Evolutionary conservation across 164 flowering plant genomes (phyloP).

Genomic region (Amborella trichopoda): DNA sequence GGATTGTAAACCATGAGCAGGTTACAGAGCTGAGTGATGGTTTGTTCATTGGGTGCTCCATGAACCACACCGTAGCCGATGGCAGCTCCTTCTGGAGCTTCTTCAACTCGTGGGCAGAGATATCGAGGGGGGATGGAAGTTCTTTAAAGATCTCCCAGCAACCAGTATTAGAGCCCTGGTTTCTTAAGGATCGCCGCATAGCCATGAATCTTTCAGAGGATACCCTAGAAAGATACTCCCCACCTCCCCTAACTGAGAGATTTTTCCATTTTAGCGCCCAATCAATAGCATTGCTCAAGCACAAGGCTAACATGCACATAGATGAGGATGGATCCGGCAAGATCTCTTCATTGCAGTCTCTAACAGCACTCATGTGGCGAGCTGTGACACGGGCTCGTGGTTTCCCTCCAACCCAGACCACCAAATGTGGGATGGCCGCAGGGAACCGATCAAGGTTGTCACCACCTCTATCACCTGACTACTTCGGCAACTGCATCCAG

Average conservation of each 20-base stretch:
- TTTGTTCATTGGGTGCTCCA: constrained; percentile 58
- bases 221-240: background rate
- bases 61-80: constrained; percentile 71
- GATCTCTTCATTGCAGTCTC: constrained; percentile 27
- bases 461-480: constrained; percentile 19
- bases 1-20: no score
- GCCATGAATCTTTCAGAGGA: background rate
- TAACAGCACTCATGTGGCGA: constrained; percentile 28
- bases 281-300: constrained; percentile 15
- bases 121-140: constrained; percentile 17
- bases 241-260: constrained; percentile 8
- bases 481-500: constrained; percentile 24
- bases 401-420: background rate
- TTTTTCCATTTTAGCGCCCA: constrained; percentile 17
- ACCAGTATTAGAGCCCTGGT: background rate
- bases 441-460: constrained; percentile 16
- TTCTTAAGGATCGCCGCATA: background rate
- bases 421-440: background rate
- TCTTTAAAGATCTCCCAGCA: no score
- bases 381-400: constrained; percentile 8
- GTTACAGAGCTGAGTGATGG: constrained; percentile 78
- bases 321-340: background rate
- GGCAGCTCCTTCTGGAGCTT: constrained; percentile 95
- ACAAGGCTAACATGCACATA: constrained; percentile 12
- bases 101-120: constrained; percentile 67